Base-by-base conservation (phyloP, 306 rosid genomes). In the Dicorynia guianensis region DNA sequence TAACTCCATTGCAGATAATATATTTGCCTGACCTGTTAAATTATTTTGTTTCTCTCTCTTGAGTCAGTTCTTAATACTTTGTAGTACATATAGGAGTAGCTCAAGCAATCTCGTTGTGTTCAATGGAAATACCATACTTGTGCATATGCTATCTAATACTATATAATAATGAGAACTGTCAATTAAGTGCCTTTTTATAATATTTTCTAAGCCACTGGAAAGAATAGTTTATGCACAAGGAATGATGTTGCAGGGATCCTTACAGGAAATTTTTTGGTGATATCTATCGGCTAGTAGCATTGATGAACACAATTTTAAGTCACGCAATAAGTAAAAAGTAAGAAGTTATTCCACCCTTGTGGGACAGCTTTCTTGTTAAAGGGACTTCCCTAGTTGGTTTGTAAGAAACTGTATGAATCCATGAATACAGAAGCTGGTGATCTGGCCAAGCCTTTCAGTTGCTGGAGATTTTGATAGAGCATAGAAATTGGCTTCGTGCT, bases 381-480 rank as follows among this genome's bases (percentile, higher is more conserved):
- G 76, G 80, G 77, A 79, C 81, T 75, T 83, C 67, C 65, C 72
- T 77, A 71, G 76, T 58, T 69, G 83, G 63, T 66, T 67, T 57
- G 48, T 71, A 80, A 68, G 70, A 79, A 70, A 36, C 40, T 85
- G 80, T 73, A 76, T 75, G 79, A 68, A 72, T 67, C 78, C 78
- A 81, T 58, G 67, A 72, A 76, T 72, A 69, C 76, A 53, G 82
- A 81, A 78, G 76, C 75, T 72, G 82, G 75, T 77, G 64, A 78
- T 64, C 77, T 75, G 78, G 74, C 81, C 76, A 48, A 43, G 49
- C 59, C 69, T 74, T 74, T 38, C 76, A 53, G 81, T 76, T 78
- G 80, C 85, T 76, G 84, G 70, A 84, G 83, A 89, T 89, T 85
- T 79, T 79, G 90, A 75, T 69, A 69, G 77, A 72, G 81, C 60